Evolutionary conservation across 176 grass and related monocot species (phyloP).

Genomic region (Poa annua): DNA sequence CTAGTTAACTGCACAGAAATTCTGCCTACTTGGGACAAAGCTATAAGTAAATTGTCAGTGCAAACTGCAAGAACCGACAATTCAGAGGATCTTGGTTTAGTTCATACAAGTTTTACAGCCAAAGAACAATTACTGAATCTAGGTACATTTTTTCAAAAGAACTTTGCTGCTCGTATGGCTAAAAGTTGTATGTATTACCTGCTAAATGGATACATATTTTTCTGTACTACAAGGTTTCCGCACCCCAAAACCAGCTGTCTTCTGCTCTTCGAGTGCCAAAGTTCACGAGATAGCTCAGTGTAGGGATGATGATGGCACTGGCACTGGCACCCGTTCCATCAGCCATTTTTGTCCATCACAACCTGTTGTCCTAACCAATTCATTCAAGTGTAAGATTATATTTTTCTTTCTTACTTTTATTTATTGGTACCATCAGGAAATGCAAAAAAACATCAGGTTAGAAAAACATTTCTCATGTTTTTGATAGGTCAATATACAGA

Average conservation of each 20-base stretch:
- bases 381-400: conserved; percentile 40
- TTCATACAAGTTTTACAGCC: conserved; percentile 19
- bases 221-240: conserved; percentile 50
- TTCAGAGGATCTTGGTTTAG: conserved; percentile 23
- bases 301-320: conserved; percentile 14
- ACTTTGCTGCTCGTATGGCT: not conserved
- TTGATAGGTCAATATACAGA: conserved; percentile 6
- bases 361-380: conserved; percentile 30
- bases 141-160: conserved; percentile 45
- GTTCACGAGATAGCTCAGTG: conserved; percentile 23
- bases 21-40: conserved; percentile 62
- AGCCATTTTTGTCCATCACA: conserved; percentile 11
- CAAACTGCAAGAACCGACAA: conserved; percentile 33
- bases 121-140: conserved; percentile 38
- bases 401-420: not conserved
- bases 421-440: conserved; percentile 12
- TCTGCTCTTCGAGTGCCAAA: conserved; percentile 26
- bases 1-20: conserved; percentile 48
- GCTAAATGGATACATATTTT: conserved; percentile 27
- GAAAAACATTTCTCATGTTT: conserved; percentile 25
- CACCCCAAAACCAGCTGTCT: conserved; percentile 68
- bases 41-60: conserved; percentile 40
- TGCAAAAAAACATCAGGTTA: conserved; percentile 16
- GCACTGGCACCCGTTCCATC: not conserved
- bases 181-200: not conserved